phyloP scores from a whole-genome alignment of 2,329 filamentous ascomycete species.

The Helotiales sp. region DNA sequence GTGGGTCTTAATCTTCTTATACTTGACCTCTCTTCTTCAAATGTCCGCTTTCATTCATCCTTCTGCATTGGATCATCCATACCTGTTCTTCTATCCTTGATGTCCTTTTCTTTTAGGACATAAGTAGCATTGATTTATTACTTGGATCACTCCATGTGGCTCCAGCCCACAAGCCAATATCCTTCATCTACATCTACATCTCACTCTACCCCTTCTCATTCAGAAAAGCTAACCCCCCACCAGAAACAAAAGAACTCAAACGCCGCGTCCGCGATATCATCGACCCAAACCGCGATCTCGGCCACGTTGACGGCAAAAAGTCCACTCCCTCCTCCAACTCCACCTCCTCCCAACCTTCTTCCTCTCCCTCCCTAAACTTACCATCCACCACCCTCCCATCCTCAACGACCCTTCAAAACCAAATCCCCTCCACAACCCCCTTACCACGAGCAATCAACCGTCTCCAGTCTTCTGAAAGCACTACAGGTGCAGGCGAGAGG shows the following conservation, averaged over 20 bases:
- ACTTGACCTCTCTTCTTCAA: background rate
- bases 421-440: background rate
- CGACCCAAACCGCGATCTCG: conserved; percentile 74
- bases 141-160: no score
- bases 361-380: background rate
- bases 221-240: background rate
- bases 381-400: background rate
- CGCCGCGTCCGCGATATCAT: conserved; percentile 79
- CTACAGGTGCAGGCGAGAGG: conserved; percentile 1
- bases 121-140: no score
- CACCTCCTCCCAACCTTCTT: background rate
- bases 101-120: no score
- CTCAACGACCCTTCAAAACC: background rate
- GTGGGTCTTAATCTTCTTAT: conserved; percentile 40
- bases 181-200: no score
- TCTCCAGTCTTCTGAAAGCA: background rate
- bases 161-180: background rate
- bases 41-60: background rate
- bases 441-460: conserved; percentile 11
- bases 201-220: no score
- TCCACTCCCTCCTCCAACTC: background rate
- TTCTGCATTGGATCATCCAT: no score
- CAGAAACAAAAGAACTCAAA: conserved; percentile 87
- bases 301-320: conserved; percentile 69
- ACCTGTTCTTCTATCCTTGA: no score